Conservation (phyloP, 2,329 filamentous ascomycete species). For the Hypoxylon sp. region DNA sequence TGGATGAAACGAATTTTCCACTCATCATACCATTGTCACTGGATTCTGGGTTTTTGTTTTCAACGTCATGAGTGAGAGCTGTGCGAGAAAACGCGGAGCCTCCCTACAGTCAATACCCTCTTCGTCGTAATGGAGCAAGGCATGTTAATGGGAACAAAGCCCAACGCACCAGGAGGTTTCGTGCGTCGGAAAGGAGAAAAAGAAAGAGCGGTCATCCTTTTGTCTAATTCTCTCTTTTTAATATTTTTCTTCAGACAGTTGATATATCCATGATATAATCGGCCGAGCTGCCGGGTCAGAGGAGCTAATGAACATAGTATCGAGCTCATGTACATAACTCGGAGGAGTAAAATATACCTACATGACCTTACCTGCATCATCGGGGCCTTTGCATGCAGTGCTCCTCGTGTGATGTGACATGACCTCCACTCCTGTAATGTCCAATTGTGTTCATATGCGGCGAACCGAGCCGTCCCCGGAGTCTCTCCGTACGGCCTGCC, state of each 20-base stretch:
- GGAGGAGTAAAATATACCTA: background rate
- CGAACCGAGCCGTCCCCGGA: background rate
- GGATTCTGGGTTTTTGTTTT: too few species aligned
- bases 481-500: background rate
- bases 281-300: slow-evolving; percentile 3
- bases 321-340: slow-evolving; percentile 19
- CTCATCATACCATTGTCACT: slow-evolving; percentile 10
- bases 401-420: background rate
- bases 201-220: too few species aligned
- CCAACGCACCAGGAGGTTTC: too few species aligned
- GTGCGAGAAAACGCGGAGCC: too few species aligned
- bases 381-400: background rate
- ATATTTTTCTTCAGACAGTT: slow-evolving; percentile 4
- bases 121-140: too few species aligned
- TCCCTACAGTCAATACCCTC: too few species aligned
- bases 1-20: slow-evolving; percentile 31
- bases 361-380: background rate
- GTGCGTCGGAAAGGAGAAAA: background rate
- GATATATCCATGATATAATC: slow-evolving; percentile 28
- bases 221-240: background rate
- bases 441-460: background rate
- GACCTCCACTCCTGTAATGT: background rate
- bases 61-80: too few species aligned
- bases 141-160: too few species aligned
- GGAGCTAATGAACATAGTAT: slow-evolving; percentile 24